Evolutionary conservation across 1,139 yeast species (phyloP).

Genomic region (Yamadazyma dendronema): DNA sequence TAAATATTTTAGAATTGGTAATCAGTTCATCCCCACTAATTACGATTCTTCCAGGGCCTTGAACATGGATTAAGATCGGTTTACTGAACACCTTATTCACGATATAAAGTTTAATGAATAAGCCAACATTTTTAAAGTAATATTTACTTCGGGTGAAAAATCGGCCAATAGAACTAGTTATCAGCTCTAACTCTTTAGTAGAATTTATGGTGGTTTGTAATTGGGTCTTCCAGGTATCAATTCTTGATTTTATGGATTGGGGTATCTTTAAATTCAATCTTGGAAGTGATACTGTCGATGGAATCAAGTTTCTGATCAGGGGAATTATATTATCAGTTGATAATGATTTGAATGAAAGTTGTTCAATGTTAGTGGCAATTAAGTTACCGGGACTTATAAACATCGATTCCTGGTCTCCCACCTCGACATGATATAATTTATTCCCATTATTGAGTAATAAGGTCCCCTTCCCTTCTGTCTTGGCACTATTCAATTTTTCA

Average conservation of each 20-base stretch:
- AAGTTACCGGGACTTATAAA: slow-evolving; percentile 34
- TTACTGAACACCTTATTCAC: slow-evolving; percentile 14
- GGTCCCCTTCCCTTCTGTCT: slow-evolving; percentile 34
- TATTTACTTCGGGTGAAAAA: slow-evolving; percentile 1
- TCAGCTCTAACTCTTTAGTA: background rate
- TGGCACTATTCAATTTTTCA: slow-evolving; percentile 20
- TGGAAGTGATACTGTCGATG: background rate
- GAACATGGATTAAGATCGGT: slow-evolving; percentile 22
- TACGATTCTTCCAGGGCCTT: slow-evolving; percentile 28
- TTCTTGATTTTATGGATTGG: background rate
- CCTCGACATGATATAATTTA: slow-evolving; percentile 28
- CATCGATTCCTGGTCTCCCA: slow-evolving; percentile 31
- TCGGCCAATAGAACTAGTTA: background rate
- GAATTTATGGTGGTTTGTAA: background rate
- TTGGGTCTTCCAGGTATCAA: background rate
- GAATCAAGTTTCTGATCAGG: background rate
- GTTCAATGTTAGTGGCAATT: slow-evolving; percentile 27
- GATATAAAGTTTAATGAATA: slow-evolving; percentile 14
- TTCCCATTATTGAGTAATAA: slow-evolving; percentile 38
- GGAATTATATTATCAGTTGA: slow-evolving; percentile 8
- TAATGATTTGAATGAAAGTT: slow-evolving; percentile 6
- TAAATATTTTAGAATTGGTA: slow-evolving; percentile 18
- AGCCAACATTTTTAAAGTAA: slow-evolving; percentile 7
- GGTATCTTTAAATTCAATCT: background rate
- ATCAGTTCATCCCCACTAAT: slow-evolving; percentile 19